Percentiles rank a stretch among this genome's conserved stretches.
phyloP scores from a whole-genome alignment of 78 protist species.

The slime mould (Dictyostelium discoideum) region dicty_2.7 NC_007090.3:3516501-3517000 shows the following conservation, averaged over 20 bases:
- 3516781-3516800: background rate
- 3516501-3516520: background rate
- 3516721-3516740: conserved; percentile 5
- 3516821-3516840: too few species aligned
- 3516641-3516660: conserved; percentile 4
- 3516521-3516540: background rate
- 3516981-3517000: conserved; percentile 33
- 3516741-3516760: conserved; percentile 6
- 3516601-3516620: conserved; percentile 2
- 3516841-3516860: background rate
- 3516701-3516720: conserved; percentile 3
- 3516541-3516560: background rate
- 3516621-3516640: background rate
- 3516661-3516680: background rate
- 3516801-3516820: background rate
- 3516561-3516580: background rate
- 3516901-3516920: conserved; percentile 26
- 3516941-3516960: conserved; percentile 5
- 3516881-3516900: conserved; percentile 16
- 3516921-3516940: conserved; percentile 10
- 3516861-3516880: conserved; percentile 28
- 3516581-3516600: background rate
- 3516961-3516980: conserved; percentile 41
- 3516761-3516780: conserved; percentile 9
- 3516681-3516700: background rate